Base-by-base conservation (phyloP, 345 rosid species). In the Clarkia xantiana region DNA sequence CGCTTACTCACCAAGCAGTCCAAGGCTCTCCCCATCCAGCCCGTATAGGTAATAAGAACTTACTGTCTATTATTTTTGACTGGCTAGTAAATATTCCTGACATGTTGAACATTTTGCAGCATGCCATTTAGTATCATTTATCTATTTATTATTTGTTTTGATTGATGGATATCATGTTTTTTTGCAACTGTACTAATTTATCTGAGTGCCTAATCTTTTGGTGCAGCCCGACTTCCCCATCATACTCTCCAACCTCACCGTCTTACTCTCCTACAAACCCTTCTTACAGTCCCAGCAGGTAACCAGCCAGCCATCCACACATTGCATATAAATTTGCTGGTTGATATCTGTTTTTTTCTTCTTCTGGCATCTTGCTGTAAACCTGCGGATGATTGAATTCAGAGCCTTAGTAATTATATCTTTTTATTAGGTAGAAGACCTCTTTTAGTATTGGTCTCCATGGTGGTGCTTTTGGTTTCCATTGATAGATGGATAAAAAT, bases 221-320 rank as follows among this genome's bases (percentile, higher is more conserved):
- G 15, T 49, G 61, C 79, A 91, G 96, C 63, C 98, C 96, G 0
- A 80, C 98, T 10, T 86, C 94, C 0, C 86, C 94, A 9, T 83
- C 96, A 1, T 81, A 83, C 69, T 90, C 97, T 8, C 97, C 96
- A 3, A 81, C 97, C 11, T 86, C 98, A 58, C 96, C 94, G 19
- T 72, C 94, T 4, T 86, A 86, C 62, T 91, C 96, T 2, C 89
- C 94, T 58, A 79, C 98, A 18, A 84, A 85, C 64, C 94, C 98
- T 34, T 62, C 94, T 40, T 84, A 79, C 71, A 83, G 89, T 66
- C 98, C 98, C 22, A 80, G 86, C 94, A 86, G 94, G 94, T 91
- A 67, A 63, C 7, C 9, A 22, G 2, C 7, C 9, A 22, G 2
- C n/a, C 40, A 5, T 18, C 12, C 14, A 49, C 18, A 14, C 8